Evolutionary conservation across 805 yeast genomes (phyloP).

Genomic region (Saturnispora quitensis): DNA sequence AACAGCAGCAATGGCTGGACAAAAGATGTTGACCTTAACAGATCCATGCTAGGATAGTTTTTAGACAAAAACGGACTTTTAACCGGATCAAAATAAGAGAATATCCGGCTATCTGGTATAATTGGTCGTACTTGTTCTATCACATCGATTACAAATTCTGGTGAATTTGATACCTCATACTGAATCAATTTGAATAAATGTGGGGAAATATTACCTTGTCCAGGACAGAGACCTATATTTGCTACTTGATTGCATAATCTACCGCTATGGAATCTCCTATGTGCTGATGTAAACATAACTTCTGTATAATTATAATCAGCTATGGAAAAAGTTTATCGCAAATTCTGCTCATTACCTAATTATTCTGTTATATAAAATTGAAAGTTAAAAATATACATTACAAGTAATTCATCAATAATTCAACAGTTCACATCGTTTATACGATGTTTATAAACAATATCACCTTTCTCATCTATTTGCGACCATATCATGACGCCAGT

Average conservation of each 20-base stretch:
- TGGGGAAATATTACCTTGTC: constrained; percentile 23
- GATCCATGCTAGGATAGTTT: neutral
- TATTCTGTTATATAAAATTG: neutral
- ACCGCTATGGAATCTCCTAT: neutral
- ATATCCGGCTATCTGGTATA: constrained; percentile 3
- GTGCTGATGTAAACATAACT: neutral
- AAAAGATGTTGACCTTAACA: constrained; percentile 8
- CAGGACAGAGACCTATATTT: constrained; percentile 22
- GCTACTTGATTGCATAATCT: neutral
- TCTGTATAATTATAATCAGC: neutral
- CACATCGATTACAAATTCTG: neutral
- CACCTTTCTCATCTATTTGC: constrained; percentile 15
- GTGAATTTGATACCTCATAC: constrained; percentile 5
- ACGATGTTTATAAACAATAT: constrained; percentile 21
- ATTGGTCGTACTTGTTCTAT: constrained; percentile 1
- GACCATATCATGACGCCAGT: constrained; percentile 50
- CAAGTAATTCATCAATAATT: neutral
- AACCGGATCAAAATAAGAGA: constrained; percentile 2
- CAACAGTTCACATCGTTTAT: constrained; percentile 25
- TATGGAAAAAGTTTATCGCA: neutral
- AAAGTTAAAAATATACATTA: neutral
- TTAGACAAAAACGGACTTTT: constrained; percentile 1
- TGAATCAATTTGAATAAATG: constrained; percentile 10
- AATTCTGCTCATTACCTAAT: neutral
- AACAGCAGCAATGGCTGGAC: constrained; percentile 13